Evolutionary conservation across 148 eudicot genomes (phyloP).

Genomic region (Vaccinium myrtillus): DNA sequence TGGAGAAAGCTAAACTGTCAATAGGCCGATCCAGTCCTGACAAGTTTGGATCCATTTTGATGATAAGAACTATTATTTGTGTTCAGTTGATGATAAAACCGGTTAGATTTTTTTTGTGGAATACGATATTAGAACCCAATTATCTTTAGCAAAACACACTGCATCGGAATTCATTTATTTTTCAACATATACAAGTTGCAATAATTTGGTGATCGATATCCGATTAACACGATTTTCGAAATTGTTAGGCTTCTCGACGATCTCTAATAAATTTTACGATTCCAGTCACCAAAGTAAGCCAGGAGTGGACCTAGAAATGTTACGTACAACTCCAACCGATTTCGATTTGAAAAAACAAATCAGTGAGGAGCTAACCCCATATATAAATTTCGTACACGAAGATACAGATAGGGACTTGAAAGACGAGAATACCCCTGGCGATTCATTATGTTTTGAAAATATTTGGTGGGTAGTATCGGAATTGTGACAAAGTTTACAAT

Average conservation of each 20-base stretch:
- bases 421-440: too few species aligned
- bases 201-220: neutral
- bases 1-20: neutral
- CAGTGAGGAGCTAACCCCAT: too few species aligned
- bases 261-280: neutral
- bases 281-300: neutral
- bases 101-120: too few species aligned
- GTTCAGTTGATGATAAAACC: neutral
- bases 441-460: too few species aligned
- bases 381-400: neutral
- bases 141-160: neutral
- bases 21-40: neutral
- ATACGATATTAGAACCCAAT: too few species aligned
- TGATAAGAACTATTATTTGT: neutral
- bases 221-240: too few species aligned
- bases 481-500: too few species aligned
- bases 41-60: neutral
- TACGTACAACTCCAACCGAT: neutral
- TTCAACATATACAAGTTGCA: neutral
- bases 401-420: too few species aligned
- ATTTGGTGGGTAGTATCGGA: too few species aligned
- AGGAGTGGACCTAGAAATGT: neutral
- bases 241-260: neutral
- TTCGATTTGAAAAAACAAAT: neutral
- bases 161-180: too few species aligned